These are phyloP conservation scores for Amphicarpaea edgeworthii DNA, from an alignment of 306 rosid species.

Conservation along the genomic window DNA sequence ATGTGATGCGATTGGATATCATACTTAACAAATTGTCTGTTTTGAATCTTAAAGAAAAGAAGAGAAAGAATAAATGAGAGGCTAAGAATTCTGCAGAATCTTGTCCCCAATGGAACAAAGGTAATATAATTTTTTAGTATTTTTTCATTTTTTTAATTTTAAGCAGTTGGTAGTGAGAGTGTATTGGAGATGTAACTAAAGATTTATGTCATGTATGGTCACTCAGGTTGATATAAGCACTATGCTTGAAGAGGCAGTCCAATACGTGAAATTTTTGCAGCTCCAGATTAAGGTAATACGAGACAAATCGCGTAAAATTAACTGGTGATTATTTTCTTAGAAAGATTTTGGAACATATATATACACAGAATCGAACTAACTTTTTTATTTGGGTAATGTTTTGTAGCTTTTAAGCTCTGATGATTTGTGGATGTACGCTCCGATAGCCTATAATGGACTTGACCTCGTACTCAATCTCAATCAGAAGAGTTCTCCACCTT, in stretches of 20 bases:
- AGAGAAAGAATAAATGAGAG: conserved; percentile 82
- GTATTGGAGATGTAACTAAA: neutral
- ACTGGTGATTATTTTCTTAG: neutral
- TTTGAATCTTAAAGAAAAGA: conserved; percentile 48
- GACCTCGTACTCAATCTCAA: conserved; percentile 61
- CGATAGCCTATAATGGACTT: conserved; percentile 85
- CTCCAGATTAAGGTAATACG: conserved; percentile 75
- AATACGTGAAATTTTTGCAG: conserved; percentile 79
- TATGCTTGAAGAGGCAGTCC: conserved; percentile 86
- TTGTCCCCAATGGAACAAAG: conserved; percentile 84
- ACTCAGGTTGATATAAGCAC: conserved; percentile 82
- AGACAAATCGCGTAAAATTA: neutral
- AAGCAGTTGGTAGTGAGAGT: neutral
- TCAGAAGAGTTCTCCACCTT: conserved; percentile 54
- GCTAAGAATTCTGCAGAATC: conserved; percentile 66
- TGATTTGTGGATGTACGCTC: conserved; percentile 92
- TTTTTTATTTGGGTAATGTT: neutral
- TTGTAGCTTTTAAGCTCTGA: conserved; percentile 80
- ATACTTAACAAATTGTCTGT: neutral
- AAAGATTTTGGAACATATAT: neutral
- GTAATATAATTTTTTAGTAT: conserved; percentile 33
- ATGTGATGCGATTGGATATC: neutral
- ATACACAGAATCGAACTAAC: neutral
- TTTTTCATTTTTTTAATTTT: neutral
- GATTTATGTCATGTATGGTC: neutral